These are phyloP conservation scores for Aegilops sharonensis DNA, from an alignment of 176 grass and related monocot genomes.

Conservation along the genomic window DNA sequence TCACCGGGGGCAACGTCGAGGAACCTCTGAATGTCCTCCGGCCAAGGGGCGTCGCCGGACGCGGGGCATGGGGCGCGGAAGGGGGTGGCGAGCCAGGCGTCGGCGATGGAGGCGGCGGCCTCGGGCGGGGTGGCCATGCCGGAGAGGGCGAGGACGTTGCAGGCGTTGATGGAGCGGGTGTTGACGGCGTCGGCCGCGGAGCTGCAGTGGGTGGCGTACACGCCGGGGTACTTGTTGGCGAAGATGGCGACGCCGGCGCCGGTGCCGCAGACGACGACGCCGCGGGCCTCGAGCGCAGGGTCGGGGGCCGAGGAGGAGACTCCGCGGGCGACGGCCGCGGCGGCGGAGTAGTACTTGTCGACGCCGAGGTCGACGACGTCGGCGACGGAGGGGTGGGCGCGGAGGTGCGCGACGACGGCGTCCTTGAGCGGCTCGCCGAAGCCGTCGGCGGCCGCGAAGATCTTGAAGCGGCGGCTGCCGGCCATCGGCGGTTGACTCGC, in stretches of 20 bases:
- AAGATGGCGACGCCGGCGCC: conserved; percentile 88
- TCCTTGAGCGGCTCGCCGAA: conserved; percentile 77
- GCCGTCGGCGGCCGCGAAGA: conserved; percentile 71
- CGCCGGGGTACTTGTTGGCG: conserved; percentile 90
- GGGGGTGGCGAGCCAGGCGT: conserved; percentile 81
- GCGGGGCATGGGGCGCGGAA: conserved; percentile 86
- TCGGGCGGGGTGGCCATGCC: conserved; percentile 53
- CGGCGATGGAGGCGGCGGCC: conserved; percentile 51
- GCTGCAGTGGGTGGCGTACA: conserved; percentile 78
- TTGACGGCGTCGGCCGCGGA: conserved; percentile 68
- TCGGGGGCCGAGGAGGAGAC: conserved; percentile 31
- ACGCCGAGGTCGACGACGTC: conserved; percentile 76
- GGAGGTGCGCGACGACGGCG: conserved; percentile 72
- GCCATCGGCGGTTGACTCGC: conserved; percentile 18
- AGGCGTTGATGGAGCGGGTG: conserved; percentile 90
- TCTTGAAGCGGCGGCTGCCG: conserved; percentile 37
- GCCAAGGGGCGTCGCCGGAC: conserved; percentile 62
- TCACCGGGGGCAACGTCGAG: conserved; percentile 58
- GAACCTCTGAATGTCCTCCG: conserved; percentile 68
- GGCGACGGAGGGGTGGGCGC: conserved; percentile 42
- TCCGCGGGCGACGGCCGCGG: conserved; percentile 48
- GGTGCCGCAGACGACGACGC: conserved; percentile 79
- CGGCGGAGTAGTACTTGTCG: conserved; percentile 90
- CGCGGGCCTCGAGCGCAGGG: conserved; percentile 34
- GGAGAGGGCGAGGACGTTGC: conserved; percentile 88